A percentile compares a stretch with the other conserved stretches of the same genome.
Conservation (phyloP, 83 land plant species). For the Picea mariana region DNA sequence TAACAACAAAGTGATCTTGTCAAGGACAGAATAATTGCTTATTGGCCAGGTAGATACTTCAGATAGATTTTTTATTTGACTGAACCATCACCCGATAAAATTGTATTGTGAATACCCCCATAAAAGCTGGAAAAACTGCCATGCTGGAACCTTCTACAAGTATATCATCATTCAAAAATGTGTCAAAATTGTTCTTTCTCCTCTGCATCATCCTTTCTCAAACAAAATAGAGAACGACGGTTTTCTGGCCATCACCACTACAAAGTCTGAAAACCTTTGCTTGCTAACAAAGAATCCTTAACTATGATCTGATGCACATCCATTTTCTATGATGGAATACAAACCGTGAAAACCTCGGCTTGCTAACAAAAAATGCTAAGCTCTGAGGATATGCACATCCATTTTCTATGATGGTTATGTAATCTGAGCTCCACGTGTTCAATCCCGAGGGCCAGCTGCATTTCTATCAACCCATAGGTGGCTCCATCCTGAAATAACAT, state of each 20-base stretch:
- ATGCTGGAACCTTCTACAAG: background rate
- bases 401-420: background rate
- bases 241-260: background rate
- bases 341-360: background rate
- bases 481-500: background rate
- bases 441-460: background rate
- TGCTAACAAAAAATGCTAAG: background rate
- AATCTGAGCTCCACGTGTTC: slow-evolving; percentile 4
- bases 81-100: background rate
- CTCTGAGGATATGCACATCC: background rate
- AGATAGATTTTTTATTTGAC: slow-evolving; percentile 12
- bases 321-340: slow-evolving; percentile 1
- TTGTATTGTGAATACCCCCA: background rate
- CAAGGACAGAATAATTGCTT: background rate
- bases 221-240: background rate
- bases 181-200: background rate
- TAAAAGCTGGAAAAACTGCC: background rate
- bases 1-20: background rate
- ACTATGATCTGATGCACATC: background rate
- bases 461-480: background rate
- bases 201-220: slow-evolving; percentile 4
- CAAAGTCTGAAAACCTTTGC: background rate
- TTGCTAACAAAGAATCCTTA: background rate
- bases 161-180: slow-evolving; percentile 2
- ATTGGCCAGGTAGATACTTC: background rate